Conservation (phyloP, 371 early-diverging fungal genomes). For the Mucor sp. region DNA sequence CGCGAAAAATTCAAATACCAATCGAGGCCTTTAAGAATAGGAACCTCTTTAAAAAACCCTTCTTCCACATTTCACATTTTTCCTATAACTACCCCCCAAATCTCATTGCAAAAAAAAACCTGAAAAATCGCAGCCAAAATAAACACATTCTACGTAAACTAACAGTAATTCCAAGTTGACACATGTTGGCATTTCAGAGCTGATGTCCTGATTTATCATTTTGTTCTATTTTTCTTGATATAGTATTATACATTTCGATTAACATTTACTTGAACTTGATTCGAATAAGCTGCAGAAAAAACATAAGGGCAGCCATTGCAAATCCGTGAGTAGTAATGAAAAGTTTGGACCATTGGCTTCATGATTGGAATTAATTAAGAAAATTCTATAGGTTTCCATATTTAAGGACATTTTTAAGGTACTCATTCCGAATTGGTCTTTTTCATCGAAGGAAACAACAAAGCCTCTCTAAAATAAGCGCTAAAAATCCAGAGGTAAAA, state of each 20-base stretch:
- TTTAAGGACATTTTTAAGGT: not conserved
- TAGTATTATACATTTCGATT: constrained; percentile 19
- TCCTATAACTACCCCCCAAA: not conserved
- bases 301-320: not conserved
- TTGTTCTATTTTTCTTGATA: constrained; percentile 14
- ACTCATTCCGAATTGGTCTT: not conserved
- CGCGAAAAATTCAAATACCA: not conserved
- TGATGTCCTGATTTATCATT: not conserved
- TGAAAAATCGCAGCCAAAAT: not conserved
- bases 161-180: not conserved
- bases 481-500: no score
- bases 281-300: not conserved
- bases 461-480: not conserved
- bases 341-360: not conserved
- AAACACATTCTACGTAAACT: not conserved
- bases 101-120: not conserved
- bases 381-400: not conserved
- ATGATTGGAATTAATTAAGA: not conserved
- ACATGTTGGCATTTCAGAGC: not conserved
- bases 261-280: not conserved
- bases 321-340: not conserved
- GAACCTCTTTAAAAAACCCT: not conserved
- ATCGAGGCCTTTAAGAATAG: not conserved
- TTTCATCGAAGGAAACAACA: no score
- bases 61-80: not conserved